A percentile compares a stretch with the other conserved stretches of the same genome.
These are phyloP conservation scores for Penicillium coprophilum DNA, from an alignment of 495 filamentous ascomycete genomes.

Conservation along the genomic window DNA sequence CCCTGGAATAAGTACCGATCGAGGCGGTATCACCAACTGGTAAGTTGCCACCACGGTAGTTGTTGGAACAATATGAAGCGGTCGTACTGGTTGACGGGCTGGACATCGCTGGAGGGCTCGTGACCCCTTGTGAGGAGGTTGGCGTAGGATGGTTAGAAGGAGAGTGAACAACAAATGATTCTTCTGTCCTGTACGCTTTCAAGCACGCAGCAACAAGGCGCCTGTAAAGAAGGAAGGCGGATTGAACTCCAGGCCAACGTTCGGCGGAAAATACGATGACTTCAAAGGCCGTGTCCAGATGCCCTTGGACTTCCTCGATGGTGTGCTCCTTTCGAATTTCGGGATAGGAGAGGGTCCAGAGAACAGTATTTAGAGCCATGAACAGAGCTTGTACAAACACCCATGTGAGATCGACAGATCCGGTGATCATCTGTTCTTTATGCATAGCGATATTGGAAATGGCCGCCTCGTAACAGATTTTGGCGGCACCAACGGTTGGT, in stretches of 20 bases:
- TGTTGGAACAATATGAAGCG: conserved; percentile 39
- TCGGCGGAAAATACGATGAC: conserved; percentile 71
- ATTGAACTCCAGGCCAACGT: conserved; percentile 84
- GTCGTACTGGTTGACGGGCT: conserved; percentile 48
- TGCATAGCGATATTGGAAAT: conserved; percentile 76
- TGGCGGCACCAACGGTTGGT: conserved; percentile 71
- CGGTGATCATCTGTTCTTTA: conserved; percentile 68
- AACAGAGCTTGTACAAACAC: conserved; percentile 84
- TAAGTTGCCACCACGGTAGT: conserved; percentile 24
- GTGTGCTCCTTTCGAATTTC: conserved; percentile 70
- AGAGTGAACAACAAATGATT: conserved; percentile 65
- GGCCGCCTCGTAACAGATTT: conserved; percentile 77
- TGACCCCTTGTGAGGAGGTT: conserved; percentile 41
- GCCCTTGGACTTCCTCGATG: conserved; percentile 67
- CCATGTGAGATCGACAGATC: conserved; percentile 84
- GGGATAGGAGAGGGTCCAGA: conserved; percentile 85
- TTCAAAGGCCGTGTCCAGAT: conserved; percentile 69
- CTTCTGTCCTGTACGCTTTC: conserved; percentile 73
- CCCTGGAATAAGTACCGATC: conserved; percentile 36
- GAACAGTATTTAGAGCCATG: conserved; percentile 79
- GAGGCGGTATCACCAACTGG: conserved; percentile 38
- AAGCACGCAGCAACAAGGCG: conserved; percentile 80
- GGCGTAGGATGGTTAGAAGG: conserved; percentile 54
- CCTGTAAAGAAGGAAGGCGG: conserved; percentile 76
- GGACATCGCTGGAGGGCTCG: conserved; percentile 52